Conservation (phyloP, 176 grass and related monocot genomes). For the Oryza punctata region DNA sequence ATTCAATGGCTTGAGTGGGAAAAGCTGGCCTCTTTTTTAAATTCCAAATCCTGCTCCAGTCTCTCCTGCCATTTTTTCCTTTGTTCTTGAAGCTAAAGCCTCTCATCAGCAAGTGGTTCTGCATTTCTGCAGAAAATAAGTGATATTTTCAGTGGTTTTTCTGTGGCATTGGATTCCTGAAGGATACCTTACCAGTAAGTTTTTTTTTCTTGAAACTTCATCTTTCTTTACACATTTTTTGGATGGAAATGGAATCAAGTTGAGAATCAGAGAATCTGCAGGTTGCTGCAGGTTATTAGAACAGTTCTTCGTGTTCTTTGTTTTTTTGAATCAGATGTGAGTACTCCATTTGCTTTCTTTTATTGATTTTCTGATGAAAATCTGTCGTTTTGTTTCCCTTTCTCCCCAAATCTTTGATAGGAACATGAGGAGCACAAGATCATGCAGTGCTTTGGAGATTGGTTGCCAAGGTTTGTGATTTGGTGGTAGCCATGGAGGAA, state of each 20-base stretch:
- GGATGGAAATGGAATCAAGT: conserved; percentile 26
- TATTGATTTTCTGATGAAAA: neutral
- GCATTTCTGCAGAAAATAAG: neutral
- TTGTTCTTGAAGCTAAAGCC: conserved; percentile 32
- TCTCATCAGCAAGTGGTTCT: neutral
- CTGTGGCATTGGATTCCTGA: conserved; percentile 42
- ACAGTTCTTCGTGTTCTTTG: neutral
- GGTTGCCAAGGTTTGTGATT: conserved; percentile 43
- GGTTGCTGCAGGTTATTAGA: conserved; percentile 15
- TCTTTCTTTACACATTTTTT: conserved; percentile 13
- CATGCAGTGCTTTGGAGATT: conserved; percentile 32
- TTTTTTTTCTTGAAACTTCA: neutral
- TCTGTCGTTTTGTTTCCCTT: neutral
- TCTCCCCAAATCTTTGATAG: conserved; percentile 42
- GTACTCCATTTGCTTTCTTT: neutral
- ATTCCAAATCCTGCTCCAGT: conserved; percentile 49
- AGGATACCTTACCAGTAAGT: conserved; percentile 32
- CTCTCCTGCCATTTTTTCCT: conserved; percentile 4
- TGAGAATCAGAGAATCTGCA: conserved; percentile 32
- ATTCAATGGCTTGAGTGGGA: conserved; percentile 43
- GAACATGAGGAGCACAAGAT: conserved; percentile 45
- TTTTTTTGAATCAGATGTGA: conserved; percentile 39
- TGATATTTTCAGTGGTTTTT: neutral
- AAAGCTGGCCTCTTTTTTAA: conserved; percentile 32
- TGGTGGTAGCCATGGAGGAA: conserved; percentile 67